These are phyloP conservation scores for Alternaria arbusti DNA, from an alignment of 2,329 filamentous ascomycete species.

Conservation along the genomic window DNA sequence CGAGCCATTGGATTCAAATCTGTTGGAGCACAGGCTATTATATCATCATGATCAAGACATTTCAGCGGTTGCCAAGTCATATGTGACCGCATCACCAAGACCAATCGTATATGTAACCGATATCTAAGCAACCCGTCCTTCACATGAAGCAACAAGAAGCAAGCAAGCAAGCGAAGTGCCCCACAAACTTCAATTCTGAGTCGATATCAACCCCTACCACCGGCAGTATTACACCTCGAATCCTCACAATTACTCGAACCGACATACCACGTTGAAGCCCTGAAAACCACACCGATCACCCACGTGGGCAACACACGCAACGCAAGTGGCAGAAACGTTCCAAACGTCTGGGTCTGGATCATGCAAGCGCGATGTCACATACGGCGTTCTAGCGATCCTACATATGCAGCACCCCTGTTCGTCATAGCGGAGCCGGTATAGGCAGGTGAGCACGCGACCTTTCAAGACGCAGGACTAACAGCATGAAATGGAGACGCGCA, in stretches of 20 bases:
- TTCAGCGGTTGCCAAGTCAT: not conserved
- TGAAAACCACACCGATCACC: not conserved
- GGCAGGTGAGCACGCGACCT: conserved; percentile 16
- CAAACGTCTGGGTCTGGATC: not conserved
- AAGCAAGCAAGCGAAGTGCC: not conserved
- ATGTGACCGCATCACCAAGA: not conserved
- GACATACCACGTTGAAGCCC: not conserved
- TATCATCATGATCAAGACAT: not conserved
- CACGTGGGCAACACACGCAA: conserved; percentile 3
- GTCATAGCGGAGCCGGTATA: not conserved
- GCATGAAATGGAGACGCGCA: not conserved
- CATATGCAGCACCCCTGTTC: not conserved
- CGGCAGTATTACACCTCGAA: not conserved
- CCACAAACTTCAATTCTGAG: conserved; percentile 4
- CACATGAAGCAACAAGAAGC: not conserved
- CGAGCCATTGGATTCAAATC: not conserved
- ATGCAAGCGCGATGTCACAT: conserved; percentile 3
- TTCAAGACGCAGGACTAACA: not conserved
- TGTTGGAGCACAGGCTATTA: not conserved
- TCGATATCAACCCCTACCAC: not conserved
- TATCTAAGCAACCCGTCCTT: not conserved
- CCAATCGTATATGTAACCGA: not conserved
- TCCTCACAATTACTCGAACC: not conserved
- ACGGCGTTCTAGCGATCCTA: not conserved
- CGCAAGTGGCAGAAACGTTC: conserved; percentile 2